Conservation (phyloP, 2,329 filamentous ascomycete genomes). For the Colletotrichum orbiculare region DNA sequence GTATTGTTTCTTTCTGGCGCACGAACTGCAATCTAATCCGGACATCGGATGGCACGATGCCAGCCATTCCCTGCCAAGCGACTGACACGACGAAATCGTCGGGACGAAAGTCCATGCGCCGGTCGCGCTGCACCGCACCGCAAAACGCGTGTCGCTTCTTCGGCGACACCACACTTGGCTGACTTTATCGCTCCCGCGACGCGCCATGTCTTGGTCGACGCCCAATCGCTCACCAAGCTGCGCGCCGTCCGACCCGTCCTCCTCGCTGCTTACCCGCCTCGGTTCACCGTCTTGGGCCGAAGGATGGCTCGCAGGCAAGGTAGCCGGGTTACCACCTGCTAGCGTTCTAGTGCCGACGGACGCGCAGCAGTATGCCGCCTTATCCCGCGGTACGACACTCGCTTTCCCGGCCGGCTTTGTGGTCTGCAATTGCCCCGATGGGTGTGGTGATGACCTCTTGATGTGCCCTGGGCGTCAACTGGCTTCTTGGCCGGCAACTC, state of each 20-base stretch:
- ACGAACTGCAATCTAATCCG: not conserved
- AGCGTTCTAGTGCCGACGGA: not conserved
- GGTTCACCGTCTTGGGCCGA: not conserved
- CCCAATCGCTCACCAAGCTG: too few relatives aligned
- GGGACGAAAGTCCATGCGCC: too few relatives aligned
- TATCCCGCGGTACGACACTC: conserved; percentile 5
- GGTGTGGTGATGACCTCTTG: not conserved
- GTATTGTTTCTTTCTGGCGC: not conserved
- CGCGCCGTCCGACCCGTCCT: not conserved
- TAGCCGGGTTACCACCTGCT: conserved; percentile 14
- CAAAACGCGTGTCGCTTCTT: not conserved
- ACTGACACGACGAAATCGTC: too few relatives aligned
- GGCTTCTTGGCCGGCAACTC: too few relatives aligned
- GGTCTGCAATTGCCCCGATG: too few relatives aligned
- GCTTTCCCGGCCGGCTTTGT: too few relatives aligned
- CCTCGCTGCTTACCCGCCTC: not conserved
- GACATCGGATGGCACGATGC: conserved; percentile 24
- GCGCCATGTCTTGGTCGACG: too few relatives aligned
- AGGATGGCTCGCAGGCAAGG: conserved; percentile 8
- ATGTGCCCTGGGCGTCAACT: not conserved
- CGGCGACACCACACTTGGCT: too few relatives aligned
- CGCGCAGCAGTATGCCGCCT: not conserved
- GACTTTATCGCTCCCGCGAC: too few relatives aligned
- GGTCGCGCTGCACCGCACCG: not conserved
- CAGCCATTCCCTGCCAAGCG: not conserved